Conservation (phyloP, 768 basidiomycete species). For the Kondoa malvinella region DNA sequence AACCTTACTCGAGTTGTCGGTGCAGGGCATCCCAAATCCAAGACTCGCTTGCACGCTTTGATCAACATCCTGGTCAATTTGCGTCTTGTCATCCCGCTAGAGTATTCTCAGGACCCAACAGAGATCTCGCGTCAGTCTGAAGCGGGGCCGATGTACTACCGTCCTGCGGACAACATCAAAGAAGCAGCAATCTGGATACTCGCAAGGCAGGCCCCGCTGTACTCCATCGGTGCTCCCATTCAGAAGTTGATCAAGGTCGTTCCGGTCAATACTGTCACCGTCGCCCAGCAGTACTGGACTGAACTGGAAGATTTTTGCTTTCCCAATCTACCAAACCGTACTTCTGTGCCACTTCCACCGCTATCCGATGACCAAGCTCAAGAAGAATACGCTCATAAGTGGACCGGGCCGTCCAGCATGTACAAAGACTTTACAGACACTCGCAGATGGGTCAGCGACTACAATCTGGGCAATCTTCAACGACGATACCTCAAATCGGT, state of each 20-base stretch:
- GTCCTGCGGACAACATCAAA: not conserved
- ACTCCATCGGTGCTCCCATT: not conserved
- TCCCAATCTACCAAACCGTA: not conserved
- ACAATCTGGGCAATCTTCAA: not conserved
- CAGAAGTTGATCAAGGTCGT: not conserved
- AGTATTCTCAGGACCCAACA: constrained; percentile 35
- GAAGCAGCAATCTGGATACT: constrained; percentile 9
- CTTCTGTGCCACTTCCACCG: not conserved
- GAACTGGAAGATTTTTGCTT: not conserved
- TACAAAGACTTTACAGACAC: not conserved
- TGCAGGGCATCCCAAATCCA: constrained; percentile 7
- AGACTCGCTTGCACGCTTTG: constrained; percentile 40
- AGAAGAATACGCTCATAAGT: not conserved
- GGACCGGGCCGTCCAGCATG: not conserved
- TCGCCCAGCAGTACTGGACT: not conserved
- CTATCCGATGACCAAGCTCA: not conserved
- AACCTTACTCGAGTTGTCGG: constrained; percentile 11
- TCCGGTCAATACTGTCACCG: not conserved
- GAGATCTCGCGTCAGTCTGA: constrained; percentile 2
- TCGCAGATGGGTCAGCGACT: not conserved
- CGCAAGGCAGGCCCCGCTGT: constrained; percentile 8
- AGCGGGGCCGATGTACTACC: constrained; percentile 31
- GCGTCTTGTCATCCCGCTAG: constrained; percentile 43
- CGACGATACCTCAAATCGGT: not conserved
- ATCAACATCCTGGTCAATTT: constrained; percentile 42